Base-by-base conservation (phyloP, 495 filamentous ascomycete species). In the Annulohypoxylon bovei region DNA sequence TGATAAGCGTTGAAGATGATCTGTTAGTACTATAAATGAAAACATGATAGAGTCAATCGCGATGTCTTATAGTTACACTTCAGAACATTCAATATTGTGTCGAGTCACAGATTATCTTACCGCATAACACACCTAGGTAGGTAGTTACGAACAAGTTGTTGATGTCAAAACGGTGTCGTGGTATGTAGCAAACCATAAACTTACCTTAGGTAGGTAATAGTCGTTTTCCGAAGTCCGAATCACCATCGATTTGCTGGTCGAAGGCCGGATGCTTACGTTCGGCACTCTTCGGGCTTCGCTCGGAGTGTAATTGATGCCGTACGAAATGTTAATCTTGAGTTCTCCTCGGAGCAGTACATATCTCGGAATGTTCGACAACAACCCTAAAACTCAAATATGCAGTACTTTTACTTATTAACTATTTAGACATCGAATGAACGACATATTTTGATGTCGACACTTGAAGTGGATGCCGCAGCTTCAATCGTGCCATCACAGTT, bases 281-380 rank as follows among this genome's bases (percentile, higher is more conserved):
- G 68, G 62, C 53, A 16, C 49, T 52, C 39, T 6, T 71, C 68
- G 68, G 68, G 40, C 2, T 71, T 66, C 32, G 18, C 32, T 71
- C 68, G 68, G 68, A 7, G 18, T 42, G 12, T 23, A 52, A 16
- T 50, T 22, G 6, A 16, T 52, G 28, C n/a, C 37, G 4, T 1
- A 62, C 5, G 2, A 11, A 23, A 39, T 33, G 23, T 12, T 61
- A 18, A 49, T 2, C 22, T 20, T 11, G n/a, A 18, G n/a, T 35
- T 49, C 33, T 14, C 28, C 23, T 35, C 25, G 16, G 37, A 27
- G 8, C 5, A 35, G 52, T 16, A 22, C 12, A 14, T 54, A 23
- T 63, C 35, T 60, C 56, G 56, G 56, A 8, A 60, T 47, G 16
- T 37, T 25, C 18, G 12, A 39, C 16, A 33, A 16, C n/a, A 30